Conservation (phyloP, 2,329 filamentous ascomycete genomes). For the Pseudocercospora musae region DNA sequence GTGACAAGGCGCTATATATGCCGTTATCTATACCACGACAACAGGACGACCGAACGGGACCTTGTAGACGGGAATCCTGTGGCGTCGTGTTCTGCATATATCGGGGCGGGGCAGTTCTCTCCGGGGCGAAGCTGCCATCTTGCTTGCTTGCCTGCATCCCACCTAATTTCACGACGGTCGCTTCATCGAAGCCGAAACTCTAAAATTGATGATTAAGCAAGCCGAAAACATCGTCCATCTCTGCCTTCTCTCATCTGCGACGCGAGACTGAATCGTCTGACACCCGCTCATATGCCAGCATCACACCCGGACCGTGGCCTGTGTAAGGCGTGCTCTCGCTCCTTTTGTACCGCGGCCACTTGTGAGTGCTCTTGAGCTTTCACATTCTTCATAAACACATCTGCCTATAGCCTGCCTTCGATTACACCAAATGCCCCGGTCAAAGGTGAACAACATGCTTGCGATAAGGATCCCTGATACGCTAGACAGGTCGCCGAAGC, state of each 20-base stretch:
- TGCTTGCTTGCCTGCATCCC: neutral
- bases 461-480: slow-evolving; percentile 6
- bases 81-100: slow-evolving; percentile 3
- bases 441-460: slow-evolving; percentile 7
- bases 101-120: neutral
- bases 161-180: neutral
- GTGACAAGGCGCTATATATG: too few relatives aligned
- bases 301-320: too few relatives aligned
- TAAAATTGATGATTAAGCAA: neutral
- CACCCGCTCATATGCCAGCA: too few relatives aligned
- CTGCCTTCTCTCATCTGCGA: too few relatives aligned
- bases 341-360: too few relatives aligned
- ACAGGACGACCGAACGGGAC: too few relatives aligned
- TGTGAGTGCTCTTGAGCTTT: too few relatives aligned
- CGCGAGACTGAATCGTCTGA: too few relatives aligned
- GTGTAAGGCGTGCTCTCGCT: too few relatives aligned
- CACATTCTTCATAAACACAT: too few relatives aligned
- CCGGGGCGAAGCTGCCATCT: neutral
- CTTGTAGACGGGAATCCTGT: neutral
- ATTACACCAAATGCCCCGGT: neutral
- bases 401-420: neutral
- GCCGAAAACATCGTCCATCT: neutral
- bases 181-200: neutral
- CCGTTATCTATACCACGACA: too few relatives aligned
- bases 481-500: neutral